Evolutionary conservation across 106 monocot genomes (phyloP).

Genomic region (Dendrobium officinale): DNA sequence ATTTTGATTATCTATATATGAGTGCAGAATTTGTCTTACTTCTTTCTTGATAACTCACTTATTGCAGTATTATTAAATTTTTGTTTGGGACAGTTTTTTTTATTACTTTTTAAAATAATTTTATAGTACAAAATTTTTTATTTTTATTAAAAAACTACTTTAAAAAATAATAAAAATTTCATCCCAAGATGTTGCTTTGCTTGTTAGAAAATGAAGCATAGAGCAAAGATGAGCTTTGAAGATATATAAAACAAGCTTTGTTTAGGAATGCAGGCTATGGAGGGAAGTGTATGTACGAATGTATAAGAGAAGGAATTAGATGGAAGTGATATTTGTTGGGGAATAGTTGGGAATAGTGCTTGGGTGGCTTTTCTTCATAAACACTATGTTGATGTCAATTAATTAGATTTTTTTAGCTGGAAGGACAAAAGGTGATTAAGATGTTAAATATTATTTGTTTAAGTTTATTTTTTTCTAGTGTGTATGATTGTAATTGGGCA

Average conservation of each 20-base stretch:
- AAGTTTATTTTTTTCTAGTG: no score
- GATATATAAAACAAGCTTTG: conserved; percentile 82
- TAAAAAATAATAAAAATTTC: no score
- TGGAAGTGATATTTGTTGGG: background rate
- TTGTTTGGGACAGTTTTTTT: no score
- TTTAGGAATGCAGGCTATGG: conserved; percentile 91
- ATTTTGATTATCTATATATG: no score
- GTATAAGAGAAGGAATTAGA: background rate
- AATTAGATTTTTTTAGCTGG: background rate
- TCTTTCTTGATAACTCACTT: background rate
- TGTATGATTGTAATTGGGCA: no score
- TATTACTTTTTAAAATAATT: no score
- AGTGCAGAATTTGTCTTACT: background rate
- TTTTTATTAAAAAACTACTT: no score
- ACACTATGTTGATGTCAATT: background rate
- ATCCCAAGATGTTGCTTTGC: background rate
- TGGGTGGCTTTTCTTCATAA: background rate
- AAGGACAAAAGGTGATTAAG: background rate
- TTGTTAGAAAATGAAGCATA: conserved; percentile 47
- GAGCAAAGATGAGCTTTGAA: conserved; percentile 49
- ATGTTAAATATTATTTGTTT: conserved; percentile 1
- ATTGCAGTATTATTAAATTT: background rate
- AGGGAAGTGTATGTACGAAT: conserved; percentile 60
- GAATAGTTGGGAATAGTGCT: background rate
- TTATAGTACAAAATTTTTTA: no score